phyloP scores from a whole-genome alignment of 148 eudicot species.

The Tetragonia tetragonoides region DNA sequence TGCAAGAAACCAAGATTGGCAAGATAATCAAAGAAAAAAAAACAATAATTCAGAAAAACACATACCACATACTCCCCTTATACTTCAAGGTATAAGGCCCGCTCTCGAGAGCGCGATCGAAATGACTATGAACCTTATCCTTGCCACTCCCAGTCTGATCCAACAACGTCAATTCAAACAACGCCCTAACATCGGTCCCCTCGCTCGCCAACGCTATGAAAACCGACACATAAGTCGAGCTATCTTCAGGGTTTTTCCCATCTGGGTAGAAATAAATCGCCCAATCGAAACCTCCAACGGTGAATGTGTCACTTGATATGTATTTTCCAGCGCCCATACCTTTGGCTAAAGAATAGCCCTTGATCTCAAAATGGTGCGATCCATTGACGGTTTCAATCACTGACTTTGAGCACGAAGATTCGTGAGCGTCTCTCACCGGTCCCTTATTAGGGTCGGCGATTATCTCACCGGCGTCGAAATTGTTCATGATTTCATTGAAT shows the following conservation, averaged over 20 bases:
- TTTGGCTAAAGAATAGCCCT: constrained; percentile 81
- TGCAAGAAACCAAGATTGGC: background rate
- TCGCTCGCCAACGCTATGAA: constrained; percentile 88
- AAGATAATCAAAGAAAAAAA: background rate
- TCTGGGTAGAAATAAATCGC: constrained; percentile 92
- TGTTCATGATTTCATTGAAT: constrained; percentile 40
- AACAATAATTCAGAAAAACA: background rate
- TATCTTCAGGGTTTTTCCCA: constrained; percentile 85
- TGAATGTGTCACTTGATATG: constrained; percentile 65
- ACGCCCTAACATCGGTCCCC: constrained; percentile 89
- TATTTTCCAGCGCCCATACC: constrained; percentile 88
- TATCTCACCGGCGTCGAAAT: constrained; percentile 20
- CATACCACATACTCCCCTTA: constrained; percentile 95
- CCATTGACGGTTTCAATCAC: constrained; percentile 77
- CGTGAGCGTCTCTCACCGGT: background rate
- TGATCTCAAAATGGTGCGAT: constrained; percentile 70
- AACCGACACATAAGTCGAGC: constrained; percentile 63
- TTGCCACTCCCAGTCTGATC: constrained; percentile 76
- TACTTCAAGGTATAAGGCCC: constrained; percentile 89
- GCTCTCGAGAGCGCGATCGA: constrained; percentile 76
- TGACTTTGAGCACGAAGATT: constrained; percentile 55
- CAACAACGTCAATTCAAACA: constrained; percentile 76
- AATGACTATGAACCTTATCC: constrained; percentile 89
- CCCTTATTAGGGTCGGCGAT: background rate
- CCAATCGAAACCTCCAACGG: constrained; percentile 89